Conservation (phyloP, 768 basidiomycete genomes). For the Auricularia sp. region DNA sequence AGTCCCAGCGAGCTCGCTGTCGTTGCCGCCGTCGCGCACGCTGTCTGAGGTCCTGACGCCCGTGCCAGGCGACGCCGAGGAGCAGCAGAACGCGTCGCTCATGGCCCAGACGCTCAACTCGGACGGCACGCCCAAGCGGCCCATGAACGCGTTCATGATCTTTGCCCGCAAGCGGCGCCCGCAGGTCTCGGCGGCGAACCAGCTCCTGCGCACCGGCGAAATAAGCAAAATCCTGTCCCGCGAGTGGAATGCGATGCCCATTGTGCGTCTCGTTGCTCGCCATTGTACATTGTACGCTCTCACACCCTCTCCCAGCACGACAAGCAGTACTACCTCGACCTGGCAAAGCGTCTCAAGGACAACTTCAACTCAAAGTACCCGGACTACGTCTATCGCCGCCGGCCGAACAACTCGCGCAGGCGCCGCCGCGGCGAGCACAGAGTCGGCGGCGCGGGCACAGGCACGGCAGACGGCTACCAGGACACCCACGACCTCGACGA, state of each 20-base stretch:
- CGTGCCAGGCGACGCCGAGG: not conserved
- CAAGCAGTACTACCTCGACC: conserved; percentile 81
- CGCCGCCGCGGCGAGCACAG: conserved; percentile 27
- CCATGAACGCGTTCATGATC: conserved; percentile 94
- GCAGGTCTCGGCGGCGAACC: conserved; percentile 78
- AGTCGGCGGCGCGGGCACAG: conserved; percentile 8
- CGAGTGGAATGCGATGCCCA: conserved; percentile 74
- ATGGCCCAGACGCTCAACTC: conserved; percentile 75
- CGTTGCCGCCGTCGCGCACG: not conserved
- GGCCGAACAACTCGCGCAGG: conserved; percentile 79
- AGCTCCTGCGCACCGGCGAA: conserved; percentile 83
- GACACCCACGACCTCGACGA: conserved; percentile 4
- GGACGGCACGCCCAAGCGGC: conserved; percentile 80
- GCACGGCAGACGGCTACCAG: not conserved
- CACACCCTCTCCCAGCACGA: conserved; percentile 38
- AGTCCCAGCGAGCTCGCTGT: not conserved
- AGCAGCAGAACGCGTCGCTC: conserved; percentile 29
- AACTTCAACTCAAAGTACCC: conserved; percentile 78
- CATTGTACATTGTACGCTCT: conserved; percentile 3
- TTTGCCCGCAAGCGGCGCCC: conserved; percentile 75
- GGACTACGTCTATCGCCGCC: conserved; percentile 80
- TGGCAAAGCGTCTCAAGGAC: conserved; percentile 78
- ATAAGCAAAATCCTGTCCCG: conserved; percentile 80
- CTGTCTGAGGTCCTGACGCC: not conserved
- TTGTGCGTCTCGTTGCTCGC: conserved; percentile 37